Evolutionary conservation across 148 eudicot species (phyloP).

Genomic region (Heliamphora exappendiculata): DNA sequence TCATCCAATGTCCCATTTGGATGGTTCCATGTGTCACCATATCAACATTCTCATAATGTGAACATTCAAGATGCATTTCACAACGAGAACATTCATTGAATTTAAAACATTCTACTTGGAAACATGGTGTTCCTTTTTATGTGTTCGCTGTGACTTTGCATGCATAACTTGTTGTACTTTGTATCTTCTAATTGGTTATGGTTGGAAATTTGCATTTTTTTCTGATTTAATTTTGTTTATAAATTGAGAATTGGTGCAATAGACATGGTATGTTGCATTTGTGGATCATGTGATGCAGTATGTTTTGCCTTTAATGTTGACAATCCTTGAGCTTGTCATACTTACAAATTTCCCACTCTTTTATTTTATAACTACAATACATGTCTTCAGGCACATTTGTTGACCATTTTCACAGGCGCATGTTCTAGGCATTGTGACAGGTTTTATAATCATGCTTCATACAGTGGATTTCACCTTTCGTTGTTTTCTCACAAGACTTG

Average conservation of each 20-base stretch:
- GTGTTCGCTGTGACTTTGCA: slow-evolving; percentile 7
- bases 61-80: too few species aligned
- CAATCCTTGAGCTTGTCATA: too few species aligned
- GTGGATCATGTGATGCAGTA: background rate
- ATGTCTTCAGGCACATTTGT: background rate
- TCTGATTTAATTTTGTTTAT: background rate
- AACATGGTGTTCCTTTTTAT: background rate
- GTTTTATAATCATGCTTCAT: background rate
- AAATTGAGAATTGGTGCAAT: background rate
- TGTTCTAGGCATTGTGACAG: background rate
- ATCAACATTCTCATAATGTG: too few species aligned
- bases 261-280: background rate
- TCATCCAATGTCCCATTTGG: too few species aligned
- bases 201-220: background rate
- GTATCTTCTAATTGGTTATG: background rate
- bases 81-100: too few species aligned
- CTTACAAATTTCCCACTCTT: background rate
- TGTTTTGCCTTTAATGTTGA: background rate
- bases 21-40: too few species aligned
- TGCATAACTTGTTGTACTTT: slow-evolving; percentile 17
- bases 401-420: background rate
- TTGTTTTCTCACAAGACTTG: background rate
- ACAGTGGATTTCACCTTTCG: background rate
- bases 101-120: slow-evolving; percentile 4
- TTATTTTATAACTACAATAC: background rate